A percentile compares a stretch with the other conserved stretches of the same genome.
phyloP scores from a whole-genome alignment of 345 rosid genomes.

The Jatropha curcas region DNA sequence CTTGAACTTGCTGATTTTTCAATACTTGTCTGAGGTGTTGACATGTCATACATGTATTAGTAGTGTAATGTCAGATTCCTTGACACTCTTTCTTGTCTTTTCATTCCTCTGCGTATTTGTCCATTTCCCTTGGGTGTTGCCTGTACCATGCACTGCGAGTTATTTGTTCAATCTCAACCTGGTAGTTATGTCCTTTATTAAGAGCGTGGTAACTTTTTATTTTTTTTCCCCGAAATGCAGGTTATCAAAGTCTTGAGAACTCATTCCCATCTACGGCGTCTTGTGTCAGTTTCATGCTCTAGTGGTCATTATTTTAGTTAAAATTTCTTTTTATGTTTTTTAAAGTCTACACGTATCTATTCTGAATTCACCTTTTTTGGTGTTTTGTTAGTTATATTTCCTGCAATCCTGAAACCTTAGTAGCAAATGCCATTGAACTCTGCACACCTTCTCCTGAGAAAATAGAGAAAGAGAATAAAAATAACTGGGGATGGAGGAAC shows the following conservation, averaged over 20 bases:
- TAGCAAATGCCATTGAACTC: conserved; percentile 90
- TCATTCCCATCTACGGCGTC: conserved; percentile 60
- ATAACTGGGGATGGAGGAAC: conserved; percentile 63
- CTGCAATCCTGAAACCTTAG: conserved; percentile 91
- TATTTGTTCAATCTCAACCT: neutral
- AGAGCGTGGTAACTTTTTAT: neutral
- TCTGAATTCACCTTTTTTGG: conserved; percentile 8
- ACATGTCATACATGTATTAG: too few species aligned
- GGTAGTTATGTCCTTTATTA: neutral
- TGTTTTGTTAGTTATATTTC: conserved; percentile 71
- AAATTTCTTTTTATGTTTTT: neutral
- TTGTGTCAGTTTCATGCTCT: conserved; percentile 66
- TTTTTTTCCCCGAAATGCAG: conserved; percentile 38
- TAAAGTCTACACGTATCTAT: neutral
- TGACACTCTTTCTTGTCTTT: neutral
- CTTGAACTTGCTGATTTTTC: too few species aligned
- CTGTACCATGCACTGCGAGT: neutral
- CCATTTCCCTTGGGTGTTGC: neutral
- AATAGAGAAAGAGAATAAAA: conserved; percentile 64
- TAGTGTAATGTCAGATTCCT: neutral
- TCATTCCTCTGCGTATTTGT: neutral
- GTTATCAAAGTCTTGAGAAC: conserved; percentile 81
- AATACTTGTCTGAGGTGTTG: too few species aligned
- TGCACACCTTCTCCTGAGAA: conserved; percentile 77
- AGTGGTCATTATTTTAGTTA: neutral